Percentiles rank a stretch among this genome's conserved stretches.
Conservation (phyloP, 306 rosid genomes). For the Acacia acuminata region DNA sequence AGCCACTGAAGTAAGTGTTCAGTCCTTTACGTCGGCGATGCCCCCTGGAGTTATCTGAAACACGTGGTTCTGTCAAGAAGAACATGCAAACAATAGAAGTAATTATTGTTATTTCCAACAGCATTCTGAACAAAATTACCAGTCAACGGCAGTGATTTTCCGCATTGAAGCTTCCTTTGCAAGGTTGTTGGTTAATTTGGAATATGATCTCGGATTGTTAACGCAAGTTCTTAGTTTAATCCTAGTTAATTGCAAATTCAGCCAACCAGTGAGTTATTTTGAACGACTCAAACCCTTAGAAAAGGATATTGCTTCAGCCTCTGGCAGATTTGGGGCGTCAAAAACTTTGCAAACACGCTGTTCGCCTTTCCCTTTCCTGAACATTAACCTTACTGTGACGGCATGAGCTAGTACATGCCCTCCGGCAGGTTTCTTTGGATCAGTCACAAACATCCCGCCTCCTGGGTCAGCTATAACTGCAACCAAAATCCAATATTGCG, state of each 20-base stretch:
- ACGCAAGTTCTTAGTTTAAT: background rate
- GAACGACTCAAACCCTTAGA: background rate
- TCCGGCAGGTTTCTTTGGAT: constrained; percentile 97
- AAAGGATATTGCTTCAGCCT: constrained; percentile 99
- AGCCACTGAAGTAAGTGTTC: constrained; percentile 19
- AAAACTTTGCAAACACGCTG: constrained; percentile 95
- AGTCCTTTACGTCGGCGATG: constrained; percentile 91
- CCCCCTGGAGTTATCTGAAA: constrained; percentile 97
- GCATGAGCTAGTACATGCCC: constrained; percentile 98
- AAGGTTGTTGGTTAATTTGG: background rate
- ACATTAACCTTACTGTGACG: constrained; percentile 85
- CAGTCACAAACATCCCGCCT: constrained; percentile 88
- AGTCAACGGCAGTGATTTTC: background rate
- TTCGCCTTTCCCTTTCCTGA: constrained; percentile 97
- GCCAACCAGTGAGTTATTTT: background rate
- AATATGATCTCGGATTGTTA: constrained; percentile 5
- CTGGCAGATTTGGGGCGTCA: constrained; percentile 94
- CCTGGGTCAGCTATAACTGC: constrained; percentile 98
- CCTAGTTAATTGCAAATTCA: background rate
- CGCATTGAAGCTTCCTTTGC: background rate
- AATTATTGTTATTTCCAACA: background rate
- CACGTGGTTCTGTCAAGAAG: constrained; percentile 61
- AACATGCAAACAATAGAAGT: constrained; percentile 29
- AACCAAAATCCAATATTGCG: constrained; percentile 26
- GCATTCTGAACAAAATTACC: constrained; percentile 1